Percentiles rank a stretch among this genome's conserved stretches.
These are phyloP conservation scores for Canavalia gladiata DNA, from an alignment of 306 rosid genomes.

Conservation along the genomic window DNA sequence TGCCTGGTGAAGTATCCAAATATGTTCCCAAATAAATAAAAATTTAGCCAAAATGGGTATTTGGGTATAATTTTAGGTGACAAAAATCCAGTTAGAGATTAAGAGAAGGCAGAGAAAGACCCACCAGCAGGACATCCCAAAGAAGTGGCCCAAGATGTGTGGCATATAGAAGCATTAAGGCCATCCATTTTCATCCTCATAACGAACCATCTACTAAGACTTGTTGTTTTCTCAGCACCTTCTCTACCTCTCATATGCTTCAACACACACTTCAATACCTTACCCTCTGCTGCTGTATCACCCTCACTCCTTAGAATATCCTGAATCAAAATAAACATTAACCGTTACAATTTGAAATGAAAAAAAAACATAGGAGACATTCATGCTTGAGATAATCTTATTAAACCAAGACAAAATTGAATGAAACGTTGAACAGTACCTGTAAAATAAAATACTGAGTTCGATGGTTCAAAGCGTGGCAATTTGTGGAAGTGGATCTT, in stretches of 20 bases:
- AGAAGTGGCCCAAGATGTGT: conserved; percentile 73
- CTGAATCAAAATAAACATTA: conserved; percentile 40
- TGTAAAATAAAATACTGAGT: conserved; percentile 58
- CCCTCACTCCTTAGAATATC: conserved; percentile 63
- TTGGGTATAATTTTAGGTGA: background rate
- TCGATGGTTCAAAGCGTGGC: conserved; percentile 48
- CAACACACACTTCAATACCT: conserved; percentile 55
- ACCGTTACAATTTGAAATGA: too few relatives aligned
- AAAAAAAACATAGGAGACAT: background rate
- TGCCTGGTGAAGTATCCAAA: too few relatives aligned
- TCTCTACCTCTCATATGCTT: conserved; percentile 57
- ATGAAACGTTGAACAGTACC: conserved; percentile 51
- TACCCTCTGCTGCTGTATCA: conserved; percentile 50
- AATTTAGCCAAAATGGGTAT: background rate
- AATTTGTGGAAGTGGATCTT: conserved; percentile 52
- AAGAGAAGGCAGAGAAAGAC: conserved; percentile 16
- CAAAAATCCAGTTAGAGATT: background rate
- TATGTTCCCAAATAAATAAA: background rate
- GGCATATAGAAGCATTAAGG: conserved; percentile 66
- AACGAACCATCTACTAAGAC: conserved; percentile 62
- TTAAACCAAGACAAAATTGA: background rate
- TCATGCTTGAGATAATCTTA: conserved; percentile 8
- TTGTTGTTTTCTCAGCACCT: conserved; percentile 48
- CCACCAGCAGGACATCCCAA: conserved; percentile 76
- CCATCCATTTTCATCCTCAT: conserved; percentile 65